A percentile compares a stretch with the other conserved stretches of the same genome.
Conservation (phyloP, 2,329 filamentous ascomycete genomes). For the Nemania sp. region DNA sequence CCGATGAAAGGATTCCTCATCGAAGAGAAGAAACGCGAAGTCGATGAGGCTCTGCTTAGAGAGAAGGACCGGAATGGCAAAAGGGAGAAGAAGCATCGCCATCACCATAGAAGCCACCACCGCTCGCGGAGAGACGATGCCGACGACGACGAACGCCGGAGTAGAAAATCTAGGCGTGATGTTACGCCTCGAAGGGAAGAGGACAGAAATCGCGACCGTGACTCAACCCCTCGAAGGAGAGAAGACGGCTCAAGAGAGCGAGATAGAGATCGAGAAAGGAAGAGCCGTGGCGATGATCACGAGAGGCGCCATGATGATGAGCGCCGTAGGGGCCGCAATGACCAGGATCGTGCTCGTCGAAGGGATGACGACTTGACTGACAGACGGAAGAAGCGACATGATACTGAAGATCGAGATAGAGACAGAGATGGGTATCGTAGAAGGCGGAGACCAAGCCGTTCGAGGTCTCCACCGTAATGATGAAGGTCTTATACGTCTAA, state of each 20-base stretch:
- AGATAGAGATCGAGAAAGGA: constrained; percentile 39
- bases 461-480: constrained; percentile 45
- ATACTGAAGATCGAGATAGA: constrained; percentile 31
- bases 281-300: constrained; percentile 37
- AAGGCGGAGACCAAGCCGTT: constrained; percentile 45
- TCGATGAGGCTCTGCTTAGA: constrained; percentile 67
- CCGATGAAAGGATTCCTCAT: constrained; percentile 94
- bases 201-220: constrained; percentile 30
- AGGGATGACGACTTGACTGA: constrained; percentile 4
- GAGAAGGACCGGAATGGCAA: constrained; percentile 54
- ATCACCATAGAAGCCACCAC: constrained; percentile 52
- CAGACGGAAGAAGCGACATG: constrained; percentile 15
- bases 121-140: constrained; percentile 43
- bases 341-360: constrained; percentile 28
- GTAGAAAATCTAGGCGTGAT: constrained; percentile 45
- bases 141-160: constrained; percentile 29
- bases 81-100: constrained; percentile 47
- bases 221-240: constrained; percentile 36
- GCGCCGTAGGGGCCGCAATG: constrained; percentile 29
- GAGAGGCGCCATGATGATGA: constrained; percentile 31
- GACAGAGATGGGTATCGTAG: constrained; percentile 34
- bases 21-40: constrained; percentile 87
- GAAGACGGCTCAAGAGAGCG: constrained; percentile 36
- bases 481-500: constrained; percentile 26
- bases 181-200: constrained; percentile 37